These are phyloP conservation scores for Scutellaria baicalensis DNA, from an alignment of 257 asterid species.

Conservation along the genomic window DNA sequence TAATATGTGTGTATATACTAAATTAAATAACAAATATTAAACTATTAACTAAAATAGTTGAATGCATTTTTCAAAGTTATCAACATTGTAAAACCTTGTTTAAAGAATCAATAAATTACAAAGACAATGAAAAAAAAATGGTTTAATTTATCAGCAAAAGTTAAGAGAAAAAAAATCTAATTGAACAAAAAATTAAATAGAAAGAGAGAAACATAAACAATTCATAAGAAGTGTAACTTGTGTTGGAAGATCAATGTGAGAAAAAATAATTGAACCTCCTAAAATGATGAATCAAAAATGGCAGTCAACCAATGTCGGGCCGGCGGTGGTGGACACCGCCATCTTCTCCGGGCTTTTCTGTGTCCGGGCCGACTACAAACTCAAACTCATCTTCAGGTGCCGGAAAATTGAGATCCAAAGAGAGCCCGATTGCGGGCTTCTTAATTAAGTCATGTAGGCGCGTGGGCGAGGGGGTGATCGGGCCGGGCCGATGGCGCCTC, in stretches of 20 bases:
- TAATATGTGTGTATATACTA: too few species aligned
- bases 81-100: background rate
- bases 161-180: background rate
- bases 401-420: slow-evolving; percentile 76
- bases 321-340: slow-evolving; percentile 24
- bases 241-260: slow-evolving; percentile 12
- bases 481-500: slow-evolving; percentile 34
- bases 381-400: slow-evolving; percentile 51
- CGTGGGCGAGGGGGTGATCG: background rate
- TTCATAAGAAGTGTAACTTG: background rate
- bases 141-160: background rate
- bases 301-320: slow-evolving; percentile 51
- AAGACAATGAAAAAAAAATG: background rate
- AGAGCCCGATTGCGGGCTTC: slow-evolving; percentile 23
- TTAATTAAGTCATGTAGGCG: too few species aligned
- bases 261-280: slow-evolving; percentile 20
- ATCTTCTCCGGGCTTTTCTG: slow-evolving; percentile 20
- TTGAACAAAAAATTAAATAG: background rate
- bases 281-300: slow-evolving; percentile 33
- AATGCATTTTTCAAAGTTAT: background rate
- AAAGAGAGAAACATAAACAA: too few species aligned
- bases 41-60: too few species aligned
- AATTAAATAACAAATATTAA: too few species aligned
- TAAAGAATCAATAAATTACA: background rate
- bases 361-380: slow-evolving; percentile 16